These are phyloP conservation scores for Calonectria naviculata DNA, from an alignment of 2,329 filamentous ascomycete genomes.

Conservation along the genomic window DNA sequence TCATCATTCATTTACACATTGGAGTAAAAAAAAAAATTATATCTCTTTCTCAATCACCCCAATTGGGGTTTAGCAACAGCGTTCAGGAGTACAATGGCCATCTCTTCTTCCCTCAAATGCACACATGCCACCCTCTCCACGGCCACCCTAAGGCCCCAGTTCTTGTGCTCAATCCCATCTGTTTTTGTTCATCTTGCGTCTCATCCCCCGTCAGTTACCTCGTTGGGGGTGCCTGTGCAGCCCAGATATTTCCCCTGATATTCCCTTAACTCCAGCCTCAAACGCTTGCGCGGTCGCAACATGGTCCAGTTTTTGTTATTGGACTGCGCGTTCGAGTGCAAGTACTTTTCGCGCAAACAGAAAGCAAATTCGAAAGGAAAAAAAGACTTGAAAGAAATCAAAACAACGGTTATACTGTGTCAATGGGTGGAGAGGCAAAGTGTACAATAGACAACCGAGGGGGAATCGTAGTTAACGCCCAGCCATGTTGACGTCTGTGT, in stretches of 20 bases:
- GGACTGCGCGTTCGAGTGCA: conserved; percentile 35
- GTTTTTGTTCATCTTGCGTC: conserved; percentile 16
- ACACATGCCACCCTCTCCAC: conserved; percentile 11
- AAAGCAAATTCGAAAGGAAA: conserved; percentile 29
- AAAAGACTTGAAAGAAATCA: conserved; percentile 32
- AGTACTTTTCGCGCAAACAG: conserved; percentile 26
- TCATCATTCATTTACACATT: neutral
- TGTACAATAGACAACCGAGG: conserved; percentile 17
- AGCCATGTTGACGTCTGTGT: neutral
- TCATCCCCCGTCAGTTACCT: conserved; percentile 18
- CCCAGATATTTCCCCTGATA: conserved; percentile 25
- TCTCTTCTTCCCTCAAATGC: conserved; percentile 20
- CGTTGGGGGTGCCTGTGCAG: conserved; percentile 17
- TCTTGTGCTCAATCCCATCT: conserved; percentile 11
- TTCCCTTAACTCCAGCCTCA: conserved; percentile 42
- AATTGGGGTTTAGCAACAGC: conserved; percentile 2
- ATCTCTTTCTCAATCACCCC: conserved; percentile 6
- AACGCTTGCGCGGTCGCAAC: conserved; percentile 39
- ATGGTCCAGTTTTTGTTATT: conserved; percentile 26
- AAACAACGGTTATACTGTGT: conserved; percentile 10
- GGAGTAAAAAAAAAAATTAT: conserved; percentile 15
- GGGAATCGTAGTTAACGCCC: neutral
- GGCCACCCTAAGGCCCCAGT: conserved; percentile 7
- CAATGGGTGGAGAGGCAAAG: conserved; percentile 12
- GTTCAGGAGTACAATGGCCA: conserved; percentile 15